Percentiles rank a stretch among this genome's conserved stretches.
Evolutionary conservation across 2,329 filamentous ascomycete species (phyloP).

Genomic region (Beauveria australis): DNA sequence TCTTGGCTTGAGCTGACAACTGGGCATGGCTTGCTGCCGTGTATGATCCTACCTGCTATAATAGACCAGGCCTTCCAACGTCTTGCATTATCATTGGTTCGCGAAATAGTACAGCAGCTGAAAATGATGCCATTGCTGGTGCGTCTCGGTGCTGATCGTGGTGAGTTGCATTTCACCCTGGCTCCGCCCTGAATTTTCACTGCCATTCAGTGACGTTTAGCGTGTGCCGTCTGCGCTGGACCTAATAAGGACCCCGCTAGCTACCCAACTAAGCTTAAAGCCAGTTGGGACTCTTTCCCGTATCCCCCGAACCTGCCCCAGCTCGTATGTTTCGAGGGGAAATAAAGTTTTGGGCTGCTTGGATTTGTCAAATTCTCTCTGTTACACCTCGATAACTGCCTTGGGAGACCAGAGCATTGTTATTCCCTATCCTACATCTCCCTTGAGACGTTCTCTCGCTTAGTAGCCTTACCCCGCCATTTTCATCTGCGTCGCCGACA

Average conservation of each 20-base stretch:
- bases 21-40: background rate
- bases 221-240: background rate
- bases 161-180: background rate
- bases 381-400: background rate
- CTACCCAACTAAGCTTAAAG: background rate
- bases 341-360: background rate
- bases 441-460: background rate
- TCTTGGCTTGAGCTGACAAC: background rate
- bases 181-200: background rate
- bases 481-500: background rate
- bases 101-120: background rate
- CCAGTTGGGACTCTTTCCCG: too few species aligned
- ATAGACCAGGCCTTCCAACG: background rate
- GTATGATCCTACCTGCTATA: background rate
- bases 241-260: too few species aligned
- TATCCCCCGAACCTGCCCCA: background rate
- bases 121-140: slow-evolving; percentile 5
- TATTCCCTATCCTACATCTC: background rate
- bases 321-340: background rate
- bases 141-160: background rate
- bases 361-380: background rate
- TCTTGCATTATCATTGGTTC: background rate
- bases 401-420: background rate
- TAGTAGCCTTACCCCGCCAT: slow-evolving; percentile 2
- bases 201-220: background rate